Base-by-base conservation (phyloP, 2,329 filamentous ascomycete species). In the Pestalotiopsis fici region DNA sequence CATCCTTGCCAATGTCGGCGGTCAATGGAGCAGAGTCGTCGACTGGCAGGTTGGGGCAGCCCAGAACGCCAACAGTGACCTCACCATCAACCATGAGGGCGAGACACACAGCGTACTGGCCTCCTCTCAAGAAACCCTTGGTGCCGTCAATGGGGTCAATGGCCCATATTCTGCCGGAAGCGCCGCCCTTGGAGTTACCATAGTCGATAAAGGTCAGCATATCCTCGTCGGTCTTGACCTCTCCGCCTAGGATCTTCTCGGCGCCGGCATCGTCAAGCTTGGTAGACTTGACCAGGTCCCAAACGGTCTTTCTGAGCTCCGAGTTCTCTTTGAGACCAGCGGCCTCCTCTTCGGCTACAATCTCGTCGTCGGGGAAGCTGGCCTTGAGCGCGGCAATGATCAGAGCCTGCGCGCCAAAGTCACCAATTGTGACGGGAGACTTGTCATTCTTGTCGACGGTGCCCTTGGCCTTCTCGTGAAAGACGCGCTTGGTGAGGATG, bases 91-190 rank as follows among this genome's bases (percentile, higher is more conserved):
- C 93, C 83, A 99, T 91, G 74, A 99, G 85, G 43, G 89, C 96
- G 4, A 99, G 87, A 78, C 95, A 98, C 65, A 99, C 94, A 66
- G 96, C 97, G 78, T 99, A 99, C 83, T 99, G 96, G 50, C 95
- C 97, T 65, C 96, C 96, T 70, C 97, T 89, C 69, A 99, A 85
- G 83, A 99, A 99, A 35, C 96, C 97, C 83, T 98, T 97, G 65
- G 96, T 99, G 72, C 96, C 96, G 80, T 99, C 96, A 70, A 99
- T 98, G 68, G 96, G 96, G 80, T 99, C 96, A 67, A 99, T 90
- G 54, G 95, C 93, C 96, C 96, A 99, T 79, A 98, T 93, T 72
- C 96, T 87, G 70, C 94, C 94, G 71, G 84, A 86, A 69, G 65
- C 79, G 31, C 94, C 94, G 68, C 94, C 94, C 67, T 87, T 81